phyloP scores from a whole-genome alignment of 495 filamentous ascomycete genomes.

The Melanomma pulvis-pyrius region DNA sequence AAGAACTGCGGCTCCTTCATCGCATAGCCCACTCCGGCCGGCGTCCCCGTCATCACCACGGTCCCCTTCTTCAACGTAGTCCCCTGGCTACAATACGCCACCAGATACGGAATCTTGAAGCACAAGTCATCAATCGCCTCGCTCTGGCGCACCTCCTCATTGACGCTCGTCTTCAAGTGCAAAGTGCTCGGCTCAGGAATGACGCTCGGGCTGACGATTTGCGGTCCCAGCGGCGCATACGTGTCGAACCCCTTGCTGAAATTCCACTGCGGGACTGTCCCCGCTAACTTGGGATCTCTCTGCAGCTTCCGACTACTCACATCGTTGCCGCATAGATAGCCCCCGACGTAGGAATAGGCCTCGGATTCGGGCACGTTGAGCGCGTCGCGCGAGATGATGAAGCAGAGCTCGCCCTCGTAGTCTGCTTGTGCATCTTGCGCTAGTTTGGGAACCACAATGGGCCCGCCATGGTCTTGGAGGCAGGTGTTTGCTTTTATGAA shows the following conservation, averaged over 20 bases:
- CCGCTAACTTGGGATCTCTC: conserved; percentile 46
- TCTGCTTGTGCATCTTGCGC: conserved; percentile 55
- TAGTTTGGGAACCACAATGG: conserved; percentile 53
- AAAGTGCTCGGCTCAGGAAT: conserved; percentile 40
- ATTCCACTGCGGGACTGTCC: conserved; percentile 45
- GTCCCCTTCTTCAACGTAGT: conserved; percentile 43
- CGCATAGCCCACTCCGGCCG: conserved; percentile 49
- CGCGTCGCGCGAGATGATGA: conserved; percentile 51
- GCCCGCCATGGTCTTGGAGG: conserved; percentile 48
- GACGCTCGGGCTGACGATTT: conserved; percentile 41
- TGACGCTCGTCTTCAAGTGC: conserved; percentile 46
- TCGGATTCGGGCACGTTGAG: conserved; percentile 50
- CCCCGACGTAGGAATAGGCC: conserved; percentile 54
- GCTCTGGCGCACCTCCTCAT: conserved; percentile 49
- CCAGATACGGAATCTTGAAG: conserved; percentile 45
- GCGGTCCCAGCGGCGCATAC: conserved; percentile 48
- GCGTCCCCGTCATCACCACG: conserved; percentile 46
- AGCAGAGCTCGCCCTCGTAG: conserved; percentile 57
- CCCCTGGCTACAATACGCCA: conserved; percentile 41
- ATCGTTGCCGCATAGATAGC: conserved; percentile 56
- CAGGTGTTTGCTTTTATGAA: conserved; percentile 57
- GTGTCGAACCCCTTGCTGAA: conserved; percentile 48
- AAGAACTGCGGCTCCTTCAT: conserved; percentile 61
- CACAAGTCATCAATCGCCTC: conserved; percentile 46
- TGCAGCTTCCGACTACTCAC: conserved; percentile 55